Percentiles rank a stretch among this genome's conserved stretches.
Evolutionary conservation across 495 filamentous ascomycete genomes (phyloP).

Genomic region (Aspergillus hancockii): DNA sequence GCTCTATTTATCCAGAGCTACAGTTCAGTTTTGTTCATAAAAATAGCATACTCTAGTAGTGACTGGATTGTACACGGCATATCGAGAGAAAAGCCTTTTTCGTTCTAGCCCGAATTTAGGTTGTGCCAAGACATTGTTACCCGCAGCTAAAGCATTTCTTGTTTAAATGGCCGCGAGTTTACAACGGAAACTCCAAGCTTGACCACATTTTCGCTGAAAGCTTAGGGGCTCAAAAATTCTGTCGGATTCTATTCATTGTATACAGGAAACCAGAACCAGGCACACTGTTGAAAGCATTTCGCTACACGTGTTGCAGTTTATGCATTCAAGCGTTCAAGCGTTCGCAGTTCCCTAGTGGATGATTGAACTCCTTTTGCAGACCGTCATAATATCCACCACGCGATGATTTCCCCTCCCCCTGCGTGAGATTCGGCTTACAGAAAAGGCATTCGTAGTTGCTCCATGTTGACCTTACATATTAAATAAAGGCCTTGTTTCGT

Average conservation of each 20-base stretch:
- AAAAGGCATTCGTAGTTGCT: not conserved
- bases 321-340: not conserved
- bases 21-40: no score
- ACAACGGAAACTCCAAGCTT: not conserved
- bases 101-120: not conserved
- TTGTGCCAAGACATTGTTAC: conserved; percentile 1
- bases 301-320: not conserved
- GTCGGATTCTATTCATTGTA: not conserved
- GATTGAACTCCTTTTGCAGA: not conserved
- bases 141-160: not conserved
- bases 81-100: not conserved
- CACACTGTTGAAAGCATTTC: not conserved
- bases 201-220: not conserved
- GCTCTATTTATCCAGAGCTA: no score
- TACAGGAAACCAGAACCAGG: not conserved
- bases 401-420: not conserved
- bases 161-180: not conserved
- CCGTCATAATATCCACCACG: not conserved
- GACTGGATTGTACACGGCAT: no score
- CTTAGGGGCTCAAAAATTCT: not conserved
- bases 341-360: not conserved
- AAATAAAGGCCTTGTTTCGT: not conserved
- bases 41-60: no score
- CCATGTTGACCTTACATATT: not conserved
- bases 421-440: not conserved